phyloP scores from a whole-genome alignment of 768 basidiomycete species.

The Leucocoprinus sp. region DNA sequence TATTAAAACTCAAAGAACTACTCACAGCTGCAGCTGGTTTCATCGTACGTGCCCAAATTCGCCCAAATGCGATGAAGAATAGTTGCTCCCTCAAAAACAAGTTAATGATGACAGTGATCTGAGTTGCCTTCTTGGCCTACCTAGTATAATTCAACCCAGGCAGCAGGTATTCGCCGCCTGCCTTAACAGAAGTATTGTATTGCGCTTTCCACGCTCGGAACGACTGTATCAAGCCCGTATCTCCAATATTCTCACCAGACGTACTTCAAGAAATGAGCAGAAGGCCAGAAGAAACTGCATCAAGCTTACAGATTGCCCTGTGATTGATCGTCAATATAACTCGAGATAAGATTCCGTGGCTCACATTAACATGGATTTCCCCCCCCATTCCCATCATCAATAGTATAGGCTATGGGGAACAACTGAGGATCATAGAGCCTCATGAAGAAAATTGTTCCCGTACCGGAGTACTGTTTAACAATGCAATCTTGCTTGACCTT shows the following conservation, averaged over 20 bases:
- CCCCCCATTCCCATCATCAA: constrained; percentile 85
- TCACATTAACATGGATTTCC: constrained; percentile 76
- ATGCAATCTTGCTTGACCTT: constrained; percentile 80
- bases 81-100: constrained; percentile 63
- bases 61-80: constrained; percentile 87
- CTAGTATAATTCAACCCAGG: constrained; percentile 76
- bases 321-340: constrained; percentile 1
- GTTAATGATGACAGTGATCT: constrained; percentile 1
- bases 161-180: constrained; percentile 62
- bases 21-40: constrained; percentile 70
- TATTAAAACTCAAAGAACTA: constrained; percentile 8
- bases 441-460: constrained; percentile 11
- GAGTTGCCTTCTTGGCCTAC: constrained; percentile 24
- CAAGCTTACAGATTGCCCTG: constrained; percentile 67
- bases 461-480: constrained; percentile 84
- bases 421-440: not conserved
- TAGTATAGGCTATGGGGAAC: constrained; percentile 51
- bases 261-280: constrained; percentile 41
- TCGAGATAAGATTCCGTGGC: constrained; percentile 9
- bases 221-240: constrained; percentile 76
- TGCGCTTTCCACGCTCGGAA: constrained; percentile 89
- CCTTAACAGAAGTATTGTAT: constrained; percentile 46
- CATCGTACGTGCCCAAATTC: constrained; percentile 81
- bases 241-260: constrained; percentile 88
- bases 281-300: not conserved